Evolutionary conservation across 2,329 filamentous ascomycete species (phyloP), one percentile per base, ranked within the genome.

Genomic region (Cordyceps fumosorosea): DNA sequence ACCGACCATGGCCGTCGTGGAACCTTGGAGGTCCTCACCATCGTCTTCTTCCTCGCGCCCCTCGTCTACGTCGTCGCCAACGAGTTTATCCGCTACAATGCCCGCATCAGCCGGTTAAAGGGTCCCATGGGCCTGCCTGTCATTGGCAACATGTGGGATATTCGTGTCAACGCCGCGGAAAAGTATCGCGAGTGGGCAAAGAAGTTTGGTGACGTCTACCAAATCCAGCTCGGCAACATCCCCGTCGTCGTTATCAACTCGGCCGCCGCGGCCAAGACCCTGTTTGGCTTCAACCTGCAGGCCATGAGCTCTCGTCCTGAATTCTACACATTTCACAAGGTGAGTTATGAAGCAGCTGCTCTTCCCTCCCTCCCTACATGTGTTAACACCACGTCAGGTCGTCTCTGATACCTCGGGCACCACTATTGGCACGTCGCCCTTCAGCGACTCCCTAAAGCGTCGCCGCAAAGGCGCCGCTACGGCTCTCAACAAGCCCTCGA

Each of bases 391-490:
- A 20, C 14, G 22, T 7, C 53, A 85, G 82, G 81, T 87, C 2
- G 76, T 88, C 2, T 86, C 84, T 2, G 84, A 86, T 50, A 88
- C 86, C 0, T 82, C 85, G 1, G 85, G 86, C 6, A 88, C 85
- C 0, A 89, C 86, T 0, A 88, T 89, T 62, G 86, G 86, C 0
- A 89, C 86, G 0, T 86, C 84, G 0, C 86, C 86, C 0, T 89
- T 86, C 69, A 85, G 81, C 60, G 85, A 89, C 3, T 85, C 82
- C 0, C 72, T 88, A 32, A 89, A 88, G 70, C 77, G 84, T 5
- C 77, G 85, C 40, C 78, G 85, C 62, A 89, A 89, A 70, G 86
- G 84, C 18, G 86, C 85, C 1, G 86, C 85, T 0, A 83, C 84
- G 3, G 86, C 86, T 1, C 75, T 89, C 20, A 89, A 89, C 70